Evolutionary conservation across 139 green algal genomes (phyloP).

Genomic region (Chlorella sp.): DNA sequence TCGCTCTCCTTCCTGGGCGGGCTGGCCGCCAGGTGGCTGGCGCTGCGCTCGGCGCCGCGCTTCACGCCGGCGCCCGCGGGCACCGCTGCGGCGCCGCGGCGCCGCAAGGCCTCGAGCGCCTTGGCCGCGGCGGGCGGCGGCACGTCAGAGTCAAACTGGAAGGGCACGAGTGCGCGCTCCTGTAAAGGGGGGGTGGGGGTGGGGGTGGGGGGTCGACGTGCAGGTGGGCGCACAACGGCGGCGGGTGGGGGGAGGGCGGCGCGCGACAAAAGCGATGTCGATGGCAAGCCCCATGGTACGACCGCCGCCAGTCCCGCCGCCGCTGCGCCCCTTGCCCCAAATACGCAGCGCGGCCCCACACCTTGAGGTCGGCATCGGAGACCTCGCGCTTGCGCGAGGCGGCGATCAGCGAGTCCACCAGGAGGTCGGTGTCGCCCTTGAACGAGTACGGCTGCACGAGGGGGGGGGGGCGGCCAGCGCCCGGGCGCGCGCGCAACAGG

Average conservation of each 20-base stretch:
- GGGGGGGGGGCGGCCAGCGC: neutral
- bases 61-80: constrained; percentile 5
- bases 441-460: neutral
- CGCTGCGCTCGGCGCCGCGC: constrained; percentile 22
- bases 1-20: constrained; percentile 21
- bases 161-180: constrained; percentile 42
- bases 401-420: constrained; percentile 25
- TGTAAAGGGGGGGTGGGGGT: neutral
- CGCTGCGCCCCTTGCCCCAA: neutral
- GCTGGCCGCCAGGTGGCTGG: constrained; percentile 2
- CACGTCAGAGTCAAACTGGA: constrained; percentile 26
- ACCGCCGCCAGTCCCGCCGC: neutral
- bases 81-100: neutral
- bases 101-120: neutral
- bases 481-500: neutral
- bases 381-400: constrained; percentile 14
- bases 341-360: neutral
- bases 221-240: neutral
- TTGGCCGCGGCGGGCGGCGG: neutral
- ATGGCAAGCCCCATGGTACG: neutral
- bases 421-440: constrained; percentile 35
- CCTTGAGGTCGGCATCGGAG: constrained; percentile 8
- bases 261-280: neutral
- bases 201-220: too few relatives aligned
- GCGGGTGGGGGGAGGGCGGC: neutral